Evolutionary conservation across 208 protist species (phyloP).

Genomic region (Acanthamoeba triangularis): DNA sequence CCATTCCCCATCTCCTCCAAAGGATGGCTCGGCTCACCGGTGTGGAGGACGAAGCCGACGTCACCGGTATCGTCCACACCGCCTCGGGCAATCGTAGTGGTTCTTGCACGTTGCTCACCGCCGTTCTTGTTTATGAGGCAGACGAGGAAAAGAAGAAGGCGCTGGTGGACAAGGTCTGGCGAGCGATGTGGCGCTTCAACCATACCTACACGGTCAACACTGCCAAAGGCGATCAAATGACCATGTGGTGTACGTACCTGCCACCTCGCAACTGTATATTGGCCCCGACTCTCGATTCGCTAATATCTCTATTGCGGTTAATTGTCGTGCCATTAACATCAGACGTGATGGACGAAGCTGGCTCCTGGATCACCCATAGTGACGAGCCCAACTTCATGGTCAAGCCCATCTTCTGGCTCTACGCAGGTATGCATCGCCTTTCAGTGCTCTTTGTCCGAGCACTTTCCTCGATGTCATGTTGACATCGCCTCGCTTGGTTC

Average conservation of each 20-base stretch:
- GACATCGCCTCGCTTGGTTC: too few species aligned
- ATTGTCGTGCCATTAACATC: not conserved
- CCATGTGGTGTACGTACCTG: slow-evolving; percentile 42
- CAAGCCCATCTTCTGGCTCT: slow-evolving; percentile 45
- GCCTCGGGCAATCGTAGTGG: too few species aligned
- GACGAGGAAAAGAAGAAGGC: not conserved
- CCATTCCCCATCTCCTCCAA: slow-evolving; percentile 45
- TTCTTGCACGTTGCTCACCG: not conserved
- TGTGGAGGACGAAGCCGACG: not conserved
- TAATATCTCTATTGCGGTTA: not conserved
- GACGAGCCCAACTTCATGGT: slow-evolving; percentile 51
- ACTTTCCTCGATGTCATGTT: not conserved
- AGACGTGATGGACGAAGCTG: slow-evolving; percentile 60
- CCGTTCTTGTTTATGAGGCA: not conserved
- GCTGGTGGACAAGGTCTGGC: slow-evolving; percentile 48
- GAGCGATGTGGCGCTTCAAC: slow-evolving; percentile 56
- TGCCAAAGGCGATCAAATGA: not conserved
- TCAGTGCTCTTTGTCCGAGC: too few species aligned
- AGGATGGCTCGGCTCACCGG: slow-evolving; percentile 3
- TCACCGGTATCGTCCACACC: not conserved
- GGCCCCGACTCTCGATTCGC: not conserved
- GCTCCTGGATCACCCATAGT: slow-evolving; percentile 58
- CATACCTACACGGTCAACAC: slow-evolving; percentile 60
- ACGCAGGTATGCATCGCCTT: not conserved
- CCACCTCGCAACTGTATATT: not conserved